Conservation (phyloP, 768 basidiomycete genomes). For the Collybia sordida region DNA sequence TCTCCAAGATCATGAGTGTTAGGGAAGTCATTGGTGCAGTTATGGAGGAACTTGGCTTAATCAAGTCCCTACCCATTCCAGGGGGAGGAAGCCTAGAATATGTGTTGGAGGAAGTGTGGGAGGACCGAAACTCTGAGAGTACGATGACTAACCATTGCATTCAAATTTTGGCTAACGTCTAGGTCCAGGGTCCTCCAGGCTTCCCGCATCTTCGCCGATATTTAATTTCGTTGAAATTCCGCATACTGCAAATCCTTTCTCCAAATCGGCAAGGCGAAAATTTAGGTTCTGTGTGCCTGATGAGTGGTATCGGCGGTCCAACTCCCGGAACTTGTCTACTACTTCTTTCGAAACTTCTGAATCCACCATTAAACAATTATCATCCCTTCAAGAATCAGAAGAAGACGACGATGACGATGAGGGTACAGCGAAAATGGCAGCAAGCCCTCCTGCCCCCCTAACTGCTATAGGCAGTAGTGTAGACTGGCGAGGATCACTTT, state of each 20-base stretch:
- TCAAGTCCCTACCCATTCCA: slow-evolving; percentile 62
- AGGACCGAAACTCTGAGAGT: slow-evolving; percentile 55
- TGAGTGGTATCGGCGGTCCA: slow-evolving; percentile 77
- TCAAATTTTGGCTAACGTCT: slow-evolving; percentile 7
- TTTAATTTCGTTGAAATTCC: slow-evolving; percentile 43
- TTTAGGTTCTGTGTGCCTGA: slow-evolving; percentile 74
- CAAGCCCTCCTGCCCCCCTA: slow-evolving; percentile 9
- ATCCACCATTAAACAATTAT: slow-evolving; percentile 46
- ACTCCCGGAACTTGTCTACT: slow-evolving; percentile 48
- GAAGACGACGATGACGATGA: slow-evolving; percentile 41
- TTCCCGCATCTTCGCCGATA: slow-evolving; percentile 41
- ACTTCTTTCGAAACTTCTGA: slow-evolving; percentile 51
- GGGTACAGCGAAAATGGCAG: slow-evolving; percentile 59
- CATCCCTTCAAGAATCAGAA: slow-evolving; percentile 48
- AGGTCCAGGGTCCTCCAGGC: slow-evolving; percentile 39
- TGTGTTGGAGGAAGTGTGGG: slow-evolving; percentile 69
- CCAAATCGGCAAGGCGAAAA: slow-evolving; percentile 37
- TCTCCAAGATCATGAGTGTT: slow-evolving; percentile 57
- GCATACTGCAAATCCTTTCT: slow-evolving; percentile 39
- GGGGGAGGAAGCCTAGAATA: slow-evolving; percentile 74
- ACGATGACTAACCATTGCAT: slow-evolving; percentile 18
- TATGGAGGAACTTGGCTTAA: slow-evolving; percentile 65
- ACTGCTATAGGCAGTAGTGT: slow-evolving; percentile 25
- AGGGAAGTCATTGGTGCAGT: slow-evolving; percentile 52
- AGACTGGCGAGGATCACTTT: slow-evolving; percentile 54